Evolutionary conservation across 495 filamentous ascomycete species (phyloP).

Genomic region (Cladorrhinum samala): DNA sequence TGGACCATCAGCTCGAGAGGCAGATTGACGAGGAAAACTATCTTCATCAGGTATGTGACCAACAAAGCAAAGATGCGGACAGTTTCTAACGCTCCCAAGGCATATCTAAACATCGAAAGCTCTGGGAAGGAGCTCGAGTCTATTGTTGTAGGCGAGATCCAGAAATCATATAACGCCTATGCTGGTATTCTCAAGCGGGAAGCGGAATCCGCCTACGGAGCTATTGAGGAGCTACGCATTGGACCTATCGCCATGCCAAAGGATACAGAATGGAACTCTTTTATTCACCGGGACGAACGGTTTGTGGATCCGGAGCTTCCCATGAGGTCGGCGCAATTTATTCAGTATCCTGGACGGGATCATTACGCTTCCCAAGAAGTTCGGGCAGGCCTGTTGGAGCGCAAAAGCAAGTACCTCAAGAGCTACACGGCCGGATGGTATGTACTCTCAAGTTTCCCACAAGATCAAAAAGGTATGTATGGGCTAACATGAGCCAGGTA

Average conservation of each 20-base stretch:
- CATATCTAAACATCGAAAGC: constrained; percentile 88
- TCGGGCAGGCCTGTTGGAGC: constrained; percentile 82
- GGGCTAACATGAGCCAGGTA: constrained; percentile 62
- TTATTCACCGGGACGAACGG: constrained; percentile 75
- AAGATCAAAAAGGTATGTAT: not conserved
- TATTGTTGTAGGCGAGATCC: constrained; percentile 93
- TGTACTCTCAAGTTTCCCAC: constrained; percentile 26
- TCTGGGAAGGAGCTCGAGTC: constrained; percentile 92
- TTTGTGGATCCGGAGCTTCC: constrained; percentile 83
- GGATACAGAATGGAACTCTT: constrained; percentile 83
- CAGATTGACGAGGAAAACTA: constrained; percentile 98
- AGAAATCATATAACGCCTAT: constrained; percentile 92
- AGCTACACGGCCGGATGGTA: constrained; percentile 96
- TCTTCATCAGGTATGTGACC: constrained; percentile 64
- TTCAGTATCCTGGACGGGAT: constrained; percentile 89
- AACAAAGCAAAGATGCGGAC: constrained; percentile 3
- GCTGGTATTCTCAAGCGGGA: constrained; percentile 84
- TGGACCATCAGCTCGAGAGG: constrained; percentile 81
- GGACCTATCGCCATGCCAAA: constrained; percentile 85
- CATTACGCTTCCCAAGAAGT: constrained; percentile 84
- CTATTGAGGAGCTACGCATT: constrained; percentile 73
- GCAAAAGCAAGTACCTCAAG: constrained; percentile 98
- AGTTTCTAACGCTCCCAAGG: constrained; percentile 44
- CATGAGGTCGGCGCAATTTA: constrained; percentile 70
- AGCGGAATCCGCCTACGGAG: constrained; percentile 69